Evolutionary conservation across 2,329 filamentous ascomycete species (phyloP).

Genomic region (Chaetomiaceae sp.): DNA sequence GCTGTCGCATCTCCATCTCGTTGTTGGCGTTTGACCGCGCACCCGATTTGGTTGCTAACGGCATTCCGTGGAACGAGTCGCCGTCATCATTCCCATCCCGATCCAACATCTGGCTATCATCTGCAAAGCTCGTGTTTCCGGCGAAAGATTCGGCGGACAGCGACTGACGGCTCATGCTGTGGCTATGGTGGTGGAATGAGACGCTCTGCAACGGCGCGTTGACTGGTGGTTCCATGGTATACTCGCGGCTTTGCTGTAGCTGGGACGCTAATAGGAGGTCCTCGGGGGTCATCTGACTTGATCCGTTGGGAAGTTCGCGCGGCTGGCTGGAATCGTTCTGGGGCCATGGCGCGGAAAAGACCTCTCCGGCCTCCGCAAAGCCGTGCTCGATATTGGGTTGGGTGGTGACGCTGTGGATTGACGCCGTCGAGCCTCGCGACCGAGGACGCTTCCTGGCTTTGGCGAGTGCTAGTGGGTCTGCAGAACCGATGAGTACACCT

Average conservation of each 20-base stretch:
- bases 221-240: constrained; percentile 45
- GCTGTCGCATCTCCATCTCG: constrained; percentile 71
- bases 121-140: constrained; percentile 48
- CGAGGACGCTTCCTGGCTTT: constrained; percentile 46
- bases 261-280: constrained; percentile 55
- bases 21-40: constrained; percentile 69
- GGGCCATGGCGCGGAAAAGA: constrained; percentile 48
- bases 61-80: constrained; percentile 43
- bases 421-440: constrained; percentile 51
- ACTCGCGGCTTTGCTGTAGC: constrained; percentile 45
- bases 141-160: constrained; percentile 50
- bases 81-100: constrained; percentile 53
- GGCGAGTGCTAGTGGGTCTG: constrained; percentile 31
- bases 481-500: constrained; percentile 12
- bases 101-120: constrained; percentile 56
- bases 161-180: constrained; percentile 40
- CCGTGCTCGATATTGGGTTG: constrained; percentile 47
- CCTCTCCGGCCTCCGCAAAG: constrained; percentile 38
- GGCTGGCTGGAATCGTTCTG: constrained; percentile 37
- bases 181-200: constrained; percentile 38
- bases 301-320: constrained; percentile 37
- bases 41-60: constrained; percentile 47
- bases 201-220: constrained; percentile 40
- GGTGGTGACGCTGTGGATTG: constrained; percentile 48
- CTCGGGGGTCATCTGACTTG: constrained; percentile 48